phyloP scores from a whole-genome alignment of 306 rosid genomes.

The Crotalaria pallida region DNA sequence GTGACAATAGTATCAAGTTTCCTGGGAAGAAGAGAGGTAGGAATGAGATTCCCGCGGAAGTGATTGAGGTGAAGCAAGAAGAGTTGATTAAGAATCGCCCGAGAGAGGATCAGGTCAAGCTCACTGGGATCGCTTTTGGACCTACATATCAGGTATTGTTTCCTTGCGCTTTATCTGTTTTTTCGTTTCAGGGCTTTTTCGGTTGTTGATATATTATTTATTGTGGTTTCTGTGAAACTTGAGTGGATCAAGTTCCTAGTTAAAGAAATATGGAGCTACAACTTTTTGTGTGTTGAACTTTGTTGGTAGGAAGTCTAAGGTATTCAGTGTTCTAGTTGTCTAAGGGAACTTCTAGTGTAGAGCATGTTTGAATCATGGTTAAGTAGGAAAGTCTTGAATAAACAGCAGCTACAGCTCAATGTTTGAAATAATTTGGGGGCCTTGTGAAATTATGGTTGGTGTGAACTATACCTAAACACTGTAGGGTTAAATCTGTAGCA shows the following conservation, averaged over 20 bases:
- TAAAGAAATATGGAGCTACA: background rate
- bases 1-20: slow-evolving; percentile 25
- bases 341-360: background rate
- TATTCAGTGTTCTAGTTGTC: background rate
- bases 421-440: background rate
- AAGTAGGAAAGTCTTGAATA: background rate
- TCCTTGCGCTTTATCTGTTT: background rate
- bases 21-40: slow-evolving; percentile 75
- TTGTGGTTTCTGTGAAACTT: background rate
- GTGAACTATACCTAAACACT: background rate
- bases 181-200: background rate
- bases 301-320: background rate
- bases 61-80: slow-evolving; percentile 88
- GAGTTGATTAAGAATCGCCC: slow-evolving; percentile 92
- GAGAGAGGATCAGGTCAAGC: slow-evolving; percentile 80
- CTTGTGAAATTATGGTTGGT: background rate
- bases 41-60: slow-evolving; percentile 61
- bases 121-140: slow-evolving; percentile 85
- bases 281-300: background rate
- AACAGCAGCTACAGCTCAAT: background rate
- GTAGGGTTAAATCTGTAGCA: background rate
- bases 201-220: background rate
- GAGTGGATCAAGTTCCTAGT: background rate
- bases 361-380: background rate
- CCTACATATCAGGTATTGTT: slow-evolving; percentile 78